Base-by-base conservation (phyloP, 2,329 filamentous ascomycete species). In the Nemania sp. region DNA sequence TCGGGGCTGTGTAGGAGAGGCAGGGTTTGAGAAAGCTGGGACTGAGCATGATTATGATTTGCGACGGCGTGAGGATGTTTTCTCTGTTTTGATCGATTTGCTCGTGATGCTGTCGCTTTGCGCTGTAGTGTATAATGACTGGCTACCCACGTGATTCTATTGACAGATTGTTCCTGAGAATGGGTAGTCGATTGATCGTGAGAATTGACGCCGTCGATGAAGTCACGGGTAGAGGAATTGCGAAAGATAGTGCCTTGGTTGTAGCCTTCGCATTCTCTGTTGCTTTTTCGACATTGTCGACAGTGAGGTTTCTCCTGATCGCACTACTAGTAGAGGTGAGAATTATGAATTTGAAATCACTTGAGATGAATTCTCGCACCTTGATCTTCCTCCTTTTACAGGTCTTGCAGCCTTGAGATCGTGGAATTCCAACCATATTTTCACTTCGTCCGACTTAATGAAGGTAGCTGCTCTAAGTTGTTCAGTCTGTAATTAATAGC, bases 371-470 rank as follows among this genome's bases (percentile, higher is more conserved):
- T 9, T 11, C 15, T n/a, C 41, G 34, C 30, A 63, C 61, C 56
- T 63, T 63, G 40, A 62, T 59, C 43, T 63, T 63, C 42, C 53
- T 63, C 36, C 31, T 54, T 46, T 43, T 56, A 36, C 61, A 63
- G 15, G 60, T 63, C 37, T 51, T 54, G 42, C 61, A 63, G 17
- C 58, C 60, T 23, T 58, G 59, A 14, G 60, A 57, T 11, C 60
- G 54, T 23, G 60, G 57, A 26, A 63, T 39, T 6, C 61, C 61
- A 15, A 62, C 61, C 61, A 63, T 63, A 3, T 19, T 37, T 22
- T 30, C 7, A 9, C 34, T 19, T 36, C 12, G 5, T 15, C 28
- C 14, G 15, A 12, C 26, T 7, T n/a, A n/a, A 8, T 6, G 30
- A 2, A 39, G 36, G n/a, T 39, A 5, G 37, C 9, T 14, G 20